Base-by-base conservation (phyloP, 352 stramenopile genomes). In the Globisporangium polare region DNA sequence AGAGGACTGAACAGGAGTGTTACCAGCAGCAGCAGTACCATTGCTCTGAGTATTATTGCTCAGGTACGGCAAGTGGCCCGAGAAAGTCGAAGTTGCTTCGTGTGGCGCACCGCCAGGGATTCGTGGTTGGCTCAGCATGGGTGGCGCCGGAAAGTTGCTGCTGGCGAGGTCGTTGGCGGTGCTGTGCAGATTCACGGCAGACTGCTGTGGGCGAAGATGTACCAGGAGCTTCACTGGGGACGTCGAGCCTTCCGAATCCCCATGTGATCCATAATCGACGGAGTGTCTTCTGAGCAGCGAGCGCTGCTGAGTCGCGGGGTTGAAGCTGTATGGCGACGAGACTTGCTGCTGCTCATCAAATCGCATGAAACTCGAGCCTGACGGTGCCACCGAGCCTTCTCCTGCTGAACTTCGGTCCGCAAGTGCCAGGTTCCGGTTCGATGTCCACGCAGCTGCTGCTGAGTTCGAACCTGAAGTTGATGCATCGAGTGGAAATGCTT, bases 161-260 rank as follows among this genome's bases (percentile, higher is more conserved):
- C 17, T 41, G 8, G 27, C 4, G 15, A 55, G 27, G 10, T 54
- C 6, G 12, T 12, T 56, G 24, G 17, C 17, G 41, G 43, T 15
- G 31, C 7, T 33, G 24, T 55, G 52, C 20, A 66, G n/a, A 8
- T 66, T 46, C 10, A 27, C 24, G 7, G 29, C 35, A 18, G 52
- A 66, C 8, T 60, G 51, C 8, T 66, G 60, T 3, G 52, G 18
- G 10, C 60, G 51, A 22, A 66, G 41, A 15, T 50, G 31, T 0
- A 22, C 33, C 10, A 13, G 10, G 13, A 50, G 10, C 33, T 56
- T 56, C n/a, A 22, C 9, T 26, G 59, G 41, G 17, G 60, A 56
- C 3, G 8, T 29, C 31, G 42, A 27, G 31, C 12, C 13, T 33
- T 51, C 31, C 9, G 18, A 3, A 31, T 58, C 58, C n/a, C 6